Evolutionary conservation across 1,139 yeast species (phyloP).

Genomic region (Scheffersomyces segobiensis): DNA sequence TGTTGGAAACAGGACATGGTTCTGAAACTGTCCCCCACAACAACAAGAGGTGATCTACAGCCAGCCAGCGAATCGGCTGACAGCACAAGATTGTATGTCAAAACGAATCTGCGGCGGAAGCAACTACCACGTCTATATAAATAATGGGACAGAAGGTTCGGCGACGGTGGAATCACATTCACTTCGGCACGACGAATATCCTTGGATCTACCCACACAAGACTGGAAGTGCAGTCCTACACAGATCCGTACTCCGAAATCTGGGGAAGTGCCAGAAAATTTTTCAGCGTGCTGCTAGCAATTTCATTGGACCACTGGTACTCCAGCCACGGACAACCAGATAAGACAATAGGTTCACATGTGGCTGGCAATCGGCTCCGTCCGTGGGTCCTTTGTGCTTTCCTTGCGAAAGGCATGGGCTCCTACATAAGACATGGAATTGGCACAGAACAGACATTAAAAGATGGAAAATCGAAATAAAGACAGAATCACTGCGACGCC

Average conservation of each 20-base stretch:
- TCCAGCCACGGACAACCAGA: background rate
- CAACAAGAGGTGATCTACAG: background rate
- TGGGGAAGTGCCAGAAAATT: conserved; percentile 13
- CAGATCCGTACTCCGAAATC: conserved; percentile 17
- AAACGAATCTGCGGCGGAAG: background rate
- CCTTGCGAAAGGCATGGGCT: background rate
- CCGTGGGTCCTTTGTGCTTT: background rate
- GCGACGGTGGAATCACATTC: background rate
- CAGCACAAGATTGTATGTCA: background rate
- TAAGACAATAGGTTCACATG: background rate
- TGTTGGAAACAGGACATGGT: background rate
- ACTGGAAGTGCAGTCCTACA: background rate
- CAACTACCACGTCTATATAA: background rate
- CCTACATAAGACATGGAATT: background rate
- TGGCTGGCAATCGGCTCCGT: background rate
- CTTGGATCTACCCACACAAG: background rate
- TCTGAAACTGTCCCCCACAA: background rate
- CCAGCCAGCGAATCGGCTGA: background rate
- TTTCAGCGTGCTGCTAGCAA: background rate
- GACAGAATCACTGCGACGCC: background rate
- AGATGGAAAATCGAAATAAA: no score
- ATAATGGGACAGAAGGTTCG: background rate
- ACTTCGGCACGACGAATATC: background rate
- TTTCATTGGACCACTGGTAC: background rate
- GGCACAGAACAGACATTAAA: no score